Conservation (phyloP, 2,329 filamentous ascomycete species). For the Fusarium pseudoanthophilum region DNA sequence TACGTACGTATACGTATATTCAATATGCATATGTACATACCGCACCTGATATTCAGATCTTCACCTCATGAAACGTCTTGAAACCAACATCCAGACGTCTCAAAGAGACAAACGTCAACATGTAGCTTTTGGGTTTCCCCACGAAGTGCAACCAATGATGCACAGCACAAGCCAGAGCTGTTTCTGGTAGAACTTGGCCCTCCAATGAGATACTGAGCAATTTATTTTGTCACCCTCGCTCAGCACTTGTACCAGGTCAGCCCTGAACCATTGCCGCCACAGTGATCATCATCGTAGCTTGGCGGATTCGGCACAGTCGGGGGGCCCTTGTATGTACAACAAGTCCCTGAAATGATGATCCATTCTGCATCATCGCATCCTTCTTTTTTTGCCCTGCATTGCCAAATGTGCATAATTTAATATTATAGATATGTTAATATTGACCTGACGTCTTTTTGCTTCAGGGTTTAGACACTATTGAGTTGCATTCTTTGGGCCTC, state of each 20-base stretch:
- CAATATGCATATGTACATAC: neutral
- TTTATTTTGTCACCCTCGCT: slow-evolving; percentile 22
- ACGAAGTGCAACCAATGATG: slow-evolving; percentile 28
- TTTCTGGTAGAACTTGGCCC: neutral
- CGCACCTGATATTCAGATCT: slow-evolving; percentile 1
- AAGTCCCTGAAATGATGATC: slow-evolving; percentile 35
- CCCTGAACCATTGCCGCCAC: slow-evolving; percentile 22
- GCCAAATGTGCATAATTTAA: neutral
- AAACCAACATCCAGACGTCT: slow-evolving; percentile 20
- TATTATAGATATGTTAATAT: neutral
- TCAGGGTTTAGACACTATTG: neutral
- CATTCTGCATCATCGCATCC: slow-evolving; percentile 22
- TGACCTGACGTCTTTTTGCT: slow-evolving; percentile 4
- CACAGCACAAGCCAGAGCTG: neutral
- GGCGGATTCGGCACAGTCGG: slow-evolving; percentile 28
- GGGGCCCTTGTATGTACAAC: neutral
- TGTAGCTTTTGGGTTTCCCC: slow-evolving; percentile 1
- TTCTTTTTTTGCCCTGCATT: slow-evolving; percentile 4
- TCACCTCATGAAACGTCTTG: slow-evolving; percentile 29
- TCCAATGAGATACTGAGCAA: neutral
- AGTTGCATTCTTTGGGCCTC: neutral
- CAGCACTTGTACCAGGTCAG: slow-evolving; percentile 3
- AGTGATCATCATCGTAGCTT: slow-evolving; percentile 31
- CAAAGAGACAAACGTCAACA: slow-evolving; percentile 6
- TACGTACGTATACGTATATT: neutral